Evolutionary conservation across 2,329 filamentous ascomycete species (phyloP), one percentile per base, ranked within the genome.

Genomic region (Fusarium algeriense): DNA sequence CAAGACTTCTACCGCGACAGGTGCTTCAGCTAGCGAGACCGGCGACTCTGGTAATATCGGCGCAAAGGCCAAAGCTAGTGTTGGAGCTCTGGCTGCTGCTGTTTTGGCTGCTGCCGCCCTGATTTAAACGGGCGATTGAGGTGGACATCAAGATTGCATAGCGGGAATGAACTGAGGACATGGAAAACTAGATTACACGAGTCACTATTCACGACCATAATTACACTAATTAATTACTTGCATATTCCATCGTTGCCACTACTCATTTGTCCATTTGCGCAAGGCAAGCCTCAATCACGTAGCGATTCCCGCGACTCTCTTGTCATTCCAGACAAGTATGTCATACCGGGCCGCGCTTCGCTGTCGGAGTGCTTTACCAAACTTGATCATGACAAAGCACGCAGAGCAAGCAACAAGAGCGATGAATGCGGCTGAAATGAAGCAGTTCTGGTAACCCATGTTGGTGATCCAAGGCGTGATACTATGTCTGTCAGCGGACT

Each of bases 371-470:
- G 26, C 40, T 68, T 80, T 80, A 2, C 87, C 87, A 63, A 79
- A 88, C 69, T 80, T 84, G 14, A 88, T 81, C 71, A 88, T 83
- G 3, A 83, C 48, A 14, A 87, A 76, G 71, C 83, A 81, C 17
- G 80, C 81, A 34, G 82, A 73, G 26, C 82, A 79, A 49, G 81
- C 80, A 8, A 77, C 80, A 59, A 84, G 67, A 1, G 78, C 80
- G 64, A 83, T 65, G 12, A 84, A 83, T 0, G 82, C 83, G 5
- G 80, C 76, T 14, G 83, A 80, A 43, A 85, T 73, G 55, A 81
- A 85, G 7, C 82, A 81, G 60, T 84, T 84, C 44, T 84, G 81
- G 32, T 81, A 78, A 0, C 84, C 84, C 52, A 83, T 73, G 8
- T 80, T 73, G 8, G 76, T 79, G 4, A 85, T 73, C 83, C 83